Evolutionary conservation across 345 rosid genomes (phyloP).

Genomic region (Dipteronia sinensis): DNA sequence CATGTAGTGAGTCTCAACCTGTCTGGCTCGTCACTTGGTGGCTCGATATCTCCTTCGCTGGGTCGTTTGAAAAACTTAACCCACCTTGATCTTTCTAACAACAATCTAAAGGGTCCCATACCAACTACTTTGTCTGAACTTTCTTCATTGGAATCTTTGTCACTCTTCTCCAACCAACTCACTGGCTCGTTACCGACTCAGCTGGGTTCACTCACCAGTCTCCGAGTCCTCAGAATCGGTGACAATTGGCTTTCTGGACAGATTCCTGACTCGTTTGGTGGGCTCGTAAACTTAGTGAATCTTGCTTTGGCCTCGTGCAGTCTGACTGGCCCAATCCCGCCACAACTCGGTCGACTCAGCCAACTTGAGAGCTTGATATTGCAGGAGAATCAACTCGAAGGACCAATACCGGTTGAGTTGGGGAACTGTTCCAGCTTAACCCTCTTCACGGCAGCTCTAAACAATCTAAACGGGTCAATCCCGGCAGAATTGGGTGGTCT

Average conservation of each 20-base stretch:
- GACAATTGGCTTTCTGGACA: slow-evolving; percentile 77
- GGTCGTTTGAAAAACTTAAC: slow-evolving; percentile 66
- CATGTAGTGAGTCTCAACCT: slow-evolving; percentile 63
- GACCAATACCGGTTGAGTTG: slow-evolving; percentile 66
- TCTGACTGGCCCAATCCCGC: slow-evolving; percentile 70
- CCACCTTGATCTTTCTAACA: slow-evolving; percentile 94
- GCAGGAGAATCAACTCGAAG: slow-evolving; percentile 69
- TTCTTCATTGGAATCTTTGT: slow-evolving; percentile 73
- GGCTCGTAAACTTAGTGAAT: slow-evolving; percentile 52
- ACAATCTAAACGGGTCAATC: slow-evolving; percentile 73
- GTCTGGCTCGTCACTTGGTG: slow-evolving; percentile 60
- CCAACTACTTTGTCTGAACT: slow-evolving; percentile 86
- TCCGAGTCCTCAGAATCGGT: slow-evolving; percentile 71
- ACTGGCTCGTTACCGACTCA: slow-evolving; percentile 69
- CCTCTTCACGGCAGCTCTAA: slow-evolving; percentile 49
- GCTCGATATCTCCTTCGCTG: slow-evolving; percentile 66
- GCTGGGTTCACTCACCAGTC: slow-evolving; percentile 61
- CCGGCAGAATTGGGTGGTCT: slow-evolving; percentile 65
- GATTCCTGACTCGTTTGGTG: slow-evolving; percentile 68
- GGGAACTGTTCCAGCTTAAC: slow-evolving; percentile 78
- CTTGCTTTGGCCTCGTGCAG: slow-evolving; percentile 79
- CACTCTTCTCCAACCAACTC: slow-evolving; percentile 86
- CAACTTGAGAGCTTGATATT: slow-evolving; percentile 48
- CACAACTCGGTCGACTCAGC: slow-evolving; percentile 56
- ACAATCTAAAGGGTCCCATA: slow-evolving; percentile 77